A percentile compares a stretch with the other conserved stretches of the same genome.
phyloP scores from a whole-genome alignment of 306 rosid genomes.

The Corylus americana region DNA sequence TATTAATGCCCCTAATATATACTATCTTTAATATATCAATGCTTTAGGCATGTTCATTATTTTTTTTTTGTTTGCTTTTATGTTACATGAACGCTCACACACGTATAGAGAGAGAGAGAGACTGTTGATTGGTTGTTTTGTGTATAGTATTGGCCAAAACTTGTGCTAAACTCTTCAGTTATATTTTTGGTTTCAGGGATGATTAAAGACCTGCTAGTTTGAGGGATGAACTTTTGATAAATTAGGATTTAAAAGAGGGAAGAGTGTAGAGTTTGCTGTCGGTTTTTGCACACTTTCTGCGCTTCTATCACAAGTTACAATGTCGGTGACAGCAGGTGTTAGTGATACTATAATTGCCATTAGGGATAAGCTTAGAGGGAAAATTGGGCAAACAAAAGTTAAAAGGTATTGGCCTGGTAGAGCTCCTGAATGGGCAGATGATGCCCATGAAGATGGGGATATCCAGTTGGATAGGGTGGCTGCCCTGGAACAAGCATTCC shows the following conservation, averaged over 20 bases:
- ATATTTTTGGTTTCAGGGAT: not conserved
- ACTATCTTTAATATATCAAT: too few relatives aligned
- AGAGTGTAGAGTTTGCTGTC: not conserved
- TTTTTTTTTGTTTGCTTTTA: too few relatives aligned
- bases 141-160: not conserved
- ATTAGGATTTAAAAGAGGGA: constrained; percentile 32
- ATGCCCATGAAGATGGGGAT: constrained; percentile 68
- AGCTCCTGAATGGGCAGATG: constrained; percentile 95
- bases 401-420: constrained; percentile 96
- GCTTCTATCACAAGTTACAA: constrained; percentile 23
- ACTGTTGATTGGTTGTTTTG: not conserved
- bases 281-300: constrained; percentile 4
- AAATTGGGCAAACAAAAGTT: constrained; percentile 91
- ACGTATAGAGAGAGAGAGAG: too few relatives aligned
- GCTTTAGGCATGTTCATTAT: too few relatives aligned
- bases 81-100: too few relatives aligned
- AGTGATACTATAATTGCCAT: constrained; percentile 81
- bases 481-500: constrained; percentile 75
- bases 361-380: constrained; percentile 92
- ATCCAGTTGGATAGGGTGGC: constrained; percentile 55
- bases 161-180: not conserved
- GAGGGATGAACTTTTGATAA: not conserved
- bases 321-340: constrained; percentile 99
- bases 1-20: not conserved
- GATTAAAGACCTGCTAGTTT: not conserved